Base-by-base conservation (phyloP, 2,329 filamentous ascomycete genomes). In the Paraconiothyrium brasiliense region DNA sequence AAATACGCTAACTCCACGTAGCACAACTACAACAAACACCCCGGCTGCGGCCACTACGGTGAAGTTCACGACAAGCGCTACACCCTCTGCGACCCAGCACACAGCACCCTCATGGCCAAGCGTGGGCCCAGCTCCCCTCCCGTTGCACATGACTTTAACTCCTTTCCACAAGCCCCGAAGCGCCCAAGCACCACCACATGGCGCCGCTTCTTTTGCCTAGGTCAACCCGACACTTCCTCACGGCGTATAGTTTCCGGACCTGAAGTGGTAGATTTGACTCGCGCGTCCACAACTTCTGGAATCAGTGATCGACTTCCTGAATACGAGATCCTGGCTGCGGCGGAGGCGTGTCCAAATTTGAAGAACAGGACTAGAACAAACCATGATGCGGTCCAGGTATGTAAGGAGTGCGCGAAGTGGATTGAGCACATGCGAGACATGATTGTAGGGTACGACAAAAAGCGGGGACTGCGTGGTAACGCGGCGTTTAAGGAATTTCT, bases 11-110 rank as follows among this genome's bases (percentile, higher is more conserved):
- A 46, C 20, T 7, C 13, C 6, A 46, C 11, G 20, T 46, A 66
- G 44, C 70, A 76, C 54, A 78, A 78, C 64, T 73, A 71, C 64
- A 74, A 69, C n/a, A 66, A 69, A 50, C 74, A 76, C 51, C 70
- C 69, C 37, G 75, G 76, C 47, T 78, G 76, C 62, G 74, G 72
- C n/a, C 76, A 78, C 52, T 68, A 74, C 48, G 74, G 69, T 24
- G 67, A 71, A 59, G 65, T 68, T 11, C 64, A 74, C 59, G 60
- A 62, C 16, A 57, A 64, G 5, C 68, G 70, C 13, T 77, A 69
- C 68, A 74, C 73, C 3, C 67, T 76, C 32, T 78, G 76, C 66
- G 51, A 62, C 51, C 32, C 41, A 4, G 75, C 73, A 13, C 52
- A 71, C 39, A 59, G 63, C 27, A 64, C 67, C 5, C 69, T 78